These are phyloP conservation scores for Plasmodium vivax DNA, from an alignment of 169 alveolate species.

Conservation along the genomic window DNA sequence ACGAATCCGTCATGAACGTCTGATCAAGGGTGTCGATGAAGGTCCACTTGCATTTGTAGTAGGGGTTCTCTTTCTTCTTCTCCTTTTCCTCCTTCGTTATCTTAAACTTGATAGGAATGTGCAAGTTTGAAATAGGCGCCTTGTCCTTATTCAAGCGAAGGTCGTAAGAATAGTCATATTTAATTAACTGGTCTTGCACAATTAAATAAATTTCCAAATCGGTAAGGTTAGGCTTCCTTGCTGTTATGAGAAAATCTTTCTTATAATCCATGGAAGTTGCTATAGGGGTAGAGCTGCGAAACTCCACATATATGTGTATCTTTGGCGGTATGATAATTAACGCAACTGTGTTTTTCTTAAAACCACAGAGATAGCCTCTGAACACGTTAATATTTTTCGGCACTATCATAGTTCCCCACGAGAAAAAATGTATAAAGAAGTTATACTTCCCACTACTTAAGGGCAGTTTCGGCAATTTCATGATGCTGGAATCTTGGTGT, in stretches of 20 bases:
- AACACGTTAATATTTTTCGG: conserved; percentile 76
- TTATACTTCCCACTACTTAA: conserved; percentile 77
- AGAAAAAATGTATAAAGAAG: conserved; percentile 78
- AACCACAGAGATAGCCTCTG: conserved; percentile 74
- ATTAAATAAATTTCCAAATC: conserved; percentile 77
- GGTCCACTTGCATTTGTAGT: conserved; percentile 55
- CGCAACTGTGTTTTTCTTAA: conserved; percentile 72
- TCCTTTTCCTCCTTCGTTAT: conserved; percentile 56
- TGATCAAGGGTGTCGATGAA: conserved; percentile 38
- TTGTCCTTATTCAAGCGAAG: conserved; percentile 76
- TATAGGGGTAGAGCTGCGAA: conserved; percentile 72
- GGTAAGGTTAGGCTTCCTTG: conserved; percentile 79
- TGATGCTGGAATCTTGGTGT: conserved; percentile 31
- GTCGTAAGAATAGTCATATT: conserved; percentile 78
- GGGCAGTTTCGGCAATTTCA: conserved; percentile 75
- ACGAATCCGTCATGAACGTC: not conserved
- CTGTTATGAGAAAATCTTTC: conserved; percentile 78
- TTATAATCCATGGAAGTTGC: conserved; percentile 72
- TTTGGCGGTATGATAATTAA: conserved; percentile 79
- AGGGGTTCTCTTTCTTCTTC: conserved; percentile 23
- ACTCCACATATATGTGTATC: conserved; percentile 69
- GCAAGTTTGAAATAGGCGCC: conserved; percentile 67
- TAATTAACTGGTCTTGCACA: conserved; percentile 76
- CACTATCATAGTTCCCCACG: conserved; percentile 79
- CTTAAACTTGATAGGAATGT: conserved; percentile 29